These are phyloP conservation scores for Mycosphaerella sp. DNA, from an alignment of 2,329 filamentous ascomycete genomes.

Conservation along the genomic window DNA sequence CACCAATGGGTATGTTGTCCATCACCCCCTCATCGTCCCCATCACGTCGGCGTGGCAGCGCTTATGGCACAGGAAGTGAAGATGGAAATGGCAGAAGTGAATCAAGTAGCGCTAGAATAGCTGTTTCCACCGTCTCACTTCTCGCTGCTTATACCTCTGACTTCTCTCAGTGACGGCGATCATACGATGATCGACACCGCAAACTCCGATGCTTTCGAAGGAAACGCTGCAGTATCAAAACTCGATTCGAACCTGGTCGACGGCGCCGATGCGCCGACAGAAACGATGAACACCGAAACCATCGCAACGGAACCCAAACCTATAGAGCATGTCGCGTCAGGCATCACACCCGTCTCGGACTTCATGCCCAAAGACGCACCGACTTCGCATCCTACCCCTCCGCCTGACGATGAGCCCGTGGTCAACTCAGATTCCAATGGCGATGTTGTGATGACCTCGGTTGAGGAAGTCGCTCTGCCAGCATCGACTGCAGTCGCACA, in stretches of 20 bases:
- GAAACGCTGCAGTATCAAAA: slow-evolving; percentile 21
- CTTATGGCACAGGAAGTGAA: neutral
- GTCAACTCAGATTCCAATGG: slow-evolving; percentile 27
- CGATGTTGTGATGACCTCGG: slow-evolving; percentile 26
- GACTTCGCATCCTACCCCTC: slow-evolving; percentile 40
- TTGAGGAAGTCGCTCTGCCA: slow-evolving; percentile 14
- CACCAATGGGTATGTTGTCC: slow-evolving; percentile 21
- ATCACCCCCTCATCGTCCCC: neutral
- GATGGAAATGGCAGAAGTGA: neutral
- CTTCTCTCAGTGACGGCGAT: slow-evolving; percentile 3
- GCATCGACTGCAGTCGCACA: slow-evolving; percentile 10
- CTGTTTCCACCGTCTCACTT: neutral
- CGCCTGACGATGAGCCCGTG: slow-evolving; percentile 37
- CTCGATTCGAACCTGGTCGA: slow-evolving; percentile 17
- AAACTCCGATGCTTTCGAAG: slow-evolving; percentile 24
- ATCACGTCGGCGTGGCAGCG: neutral
- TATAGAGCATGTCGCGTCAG: slow-evolving; percentile 38
- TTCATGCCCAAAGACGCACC: slow-evolving; percentile 39
- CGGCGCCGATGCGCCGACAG: slow-evolving; percentile 16
- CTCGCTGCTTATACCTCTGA: slow-evolving; percentile 1
- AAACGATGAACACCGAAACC: slow-evolving; percentile 20
- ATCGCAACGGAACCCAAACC: slow-evolving; percentile 34
- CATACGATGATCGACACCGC: slow-evolving; percentile 3
- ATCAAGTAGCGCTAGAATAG: neutral
- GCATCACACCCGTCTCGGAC: slow-evolving; percentile 40